A percentile compares a stretch with the other conserved stretches of the same genome.
phyloP scores from a whole-genome alignment of 179 eudicot species.

The Amaranthus tricolor region DNA sequence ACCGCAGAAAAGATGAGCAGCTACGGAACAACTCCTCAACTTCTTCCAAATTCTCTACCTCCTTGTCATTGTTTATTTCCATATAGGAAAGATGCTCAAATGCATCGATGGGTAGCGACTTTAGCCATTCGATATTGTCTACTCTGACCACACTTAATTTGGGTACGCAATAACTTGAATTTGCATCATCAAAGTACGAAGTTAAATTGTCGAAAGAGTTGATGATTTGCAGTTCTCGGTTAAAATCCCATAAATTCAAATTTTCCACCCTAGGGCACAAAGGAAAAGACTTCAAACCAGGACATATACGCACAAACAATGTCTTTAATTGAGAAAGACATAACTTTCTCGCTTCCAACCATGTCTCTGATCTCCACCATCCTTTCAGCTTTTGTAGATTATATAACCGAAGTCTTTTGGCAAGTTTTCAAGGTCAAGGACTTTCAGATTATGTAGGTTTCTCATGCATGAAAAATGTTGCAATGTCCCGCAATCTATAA shows the following conservation, averaged over 20 bases:
- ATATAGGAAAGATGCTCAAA: constrained; percentile 12
- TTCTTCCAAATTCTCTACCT: constrained; percentile 15
- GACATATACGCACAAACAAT: constrained; percentile 15
- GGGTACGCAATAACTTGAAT: neutral
- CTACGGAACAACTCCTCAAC: constrained; percentile 4
- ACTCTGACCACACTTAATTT: constrained; percentile 11
- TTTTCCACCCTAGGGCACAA: constrained; percentile 19
- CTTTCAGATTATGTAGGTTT: constrained; percentile 14
- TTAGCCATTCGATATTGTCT: constrained; percentile 14
- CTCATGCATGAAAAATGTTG: constrained; percentile 14
- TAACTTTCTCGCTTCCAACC: neutral
- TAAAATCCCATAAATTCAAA: constrained; percentile 3
- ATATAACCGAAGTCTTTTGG: neutral
- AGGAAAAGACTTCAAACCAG: constrained; percentile 17
- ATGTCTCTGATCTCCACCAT: constrained; percentile 4
- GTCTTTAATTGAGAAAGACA: constrained; percentile 15
- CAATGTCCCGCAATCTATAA: constrained; percentile 6
- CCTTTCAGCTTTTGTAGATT: constrained; percentile 18
- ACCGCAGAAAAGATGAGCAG: constrained; percentile 25
- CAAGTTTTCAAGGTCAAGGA: constrained; percentile 1
- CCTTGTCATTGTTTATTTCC: constrained; percentile 9
- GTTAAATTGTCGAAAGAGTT: neutral
- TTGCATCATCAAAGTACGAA: neutral
- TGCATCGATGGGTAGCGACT: constrained; percentile 17
- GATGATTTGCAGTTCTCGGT: constrained; percentile 10